These are phyloP conservation scores for Rubus parviflorus DNA, from an alignment of 306 rosid species.

Conservation along the genomic window DNA sequence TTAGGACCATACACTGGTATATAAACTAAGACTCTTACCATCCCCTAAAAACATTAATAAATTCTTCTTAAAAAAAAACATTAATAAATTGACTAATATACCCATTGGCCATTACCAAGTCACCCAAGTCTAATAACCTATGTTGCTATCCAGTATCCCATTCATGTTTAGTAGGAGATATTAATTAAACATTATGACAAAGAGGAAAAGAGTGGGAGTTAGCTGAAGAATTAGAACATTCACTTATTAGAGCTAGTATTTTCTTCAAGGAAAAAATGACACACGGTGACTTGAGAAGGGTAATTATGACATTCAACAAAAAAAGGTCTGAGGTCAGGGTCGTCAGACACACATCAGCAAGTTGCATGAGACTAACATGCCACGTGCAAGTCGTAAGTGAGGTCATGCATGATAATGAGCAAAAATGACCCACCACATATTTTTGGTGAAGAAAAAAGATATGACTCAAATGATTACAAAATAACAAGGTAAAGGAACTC, in stretches of 20 bases:
- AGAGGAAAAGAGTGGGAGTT: not conserved
- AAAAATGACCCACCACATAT: not conserved
- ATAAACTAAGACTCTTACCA: not conserved
- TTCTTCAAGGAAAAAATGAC: not conserved
- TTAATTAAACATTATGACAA: not conserved
- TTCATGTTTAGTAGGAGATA: not conserved
- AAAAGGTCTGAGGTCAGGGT: too few species aligned
- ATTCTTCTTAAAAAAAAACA: not conserved
- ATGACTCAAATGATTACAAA: not conserved
- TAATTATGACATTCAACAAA: not conserved
- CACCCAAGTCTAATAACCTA: conserved; percentile 32
- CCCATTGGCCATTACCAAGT: not conserved
- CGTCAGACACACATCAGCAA: not conserved
- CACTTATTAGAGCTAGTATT: not conserved
- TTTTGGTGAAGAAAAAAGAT: not conserved
- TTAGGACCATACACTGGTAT: not conserved
- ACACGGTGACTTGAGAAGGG: not conserved
- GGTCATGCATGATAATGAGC: conserved; percentile 20
- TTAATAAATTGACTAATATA: not conserved
- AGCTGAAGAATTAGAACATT: not conserved
- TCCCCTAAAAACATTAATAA: not conserved
- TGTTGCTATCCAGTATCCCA: not conserved
- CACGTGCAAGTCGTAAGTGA: conserved; percentile 33
- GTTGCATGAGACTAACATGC: conserved; percentile 14
- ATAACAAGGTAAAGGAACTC: not conserved